Evolutionary conservation across 805 yeast genomes (phyloP), one percentile per base, ranked within the genome.

Genomic region (Candida michaelii): DNA sequence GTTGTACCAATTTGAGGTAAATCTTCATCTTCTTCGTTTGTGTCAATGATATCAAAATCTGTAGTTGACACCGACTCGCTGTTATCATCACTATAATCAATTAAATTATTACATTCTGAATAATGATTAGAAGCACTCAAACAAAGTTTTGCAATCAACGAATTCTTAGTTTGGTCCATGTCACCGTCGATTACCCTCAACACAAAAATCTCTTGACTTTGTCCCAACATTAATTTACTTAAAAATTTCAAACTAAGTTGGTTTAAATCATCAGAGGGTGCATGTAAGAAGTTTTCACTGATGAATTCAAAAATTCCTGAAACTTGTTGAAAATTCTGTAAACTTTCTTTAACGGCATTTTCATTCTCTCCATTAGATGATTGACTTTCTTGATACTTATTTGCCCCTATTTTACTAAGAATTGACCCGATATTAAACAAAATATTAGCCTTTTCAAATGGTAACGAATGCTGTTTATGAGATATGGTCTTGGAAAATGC

Each of bases 401-500:
- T 13, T 1, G 44, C 42, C 0, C 82, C 83, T 27, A 76, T 65
- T 42, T 74, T 69, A 2, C 85, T 75, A 45, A 83, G 63, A 2
- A 82, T 54, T 0, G 87, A 74, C 1, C 82, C 97, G 40, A 90
- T 63, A 55, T 90, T 90, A 72, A 83, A 91, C 40, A 93, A 69
- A 2, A 84, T 67, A 18, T 85, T 78, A 0, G 97, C 96, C 64
- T 91, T 91, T 56, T 91, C 99, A 57, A 87, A 89, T 0, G 96
- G 89, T 33, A 87, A 55, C 0, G 96, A 83, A 53, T 77, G 77
- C 58, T 90, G 97, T n/a, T 84, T 70, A 46, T 75, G 75, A 11
- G 72, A 63, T 1, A 69, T 63, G 0, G 64, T 45, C 5, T 60
- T 54, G 6, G 66, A 65, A 55, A 82, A 86, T 4, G 93, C 83